phyloP scores from a whole-genome alignment of 768 basidiomycete genomes.

The Clavaria fumosa region DNA sequence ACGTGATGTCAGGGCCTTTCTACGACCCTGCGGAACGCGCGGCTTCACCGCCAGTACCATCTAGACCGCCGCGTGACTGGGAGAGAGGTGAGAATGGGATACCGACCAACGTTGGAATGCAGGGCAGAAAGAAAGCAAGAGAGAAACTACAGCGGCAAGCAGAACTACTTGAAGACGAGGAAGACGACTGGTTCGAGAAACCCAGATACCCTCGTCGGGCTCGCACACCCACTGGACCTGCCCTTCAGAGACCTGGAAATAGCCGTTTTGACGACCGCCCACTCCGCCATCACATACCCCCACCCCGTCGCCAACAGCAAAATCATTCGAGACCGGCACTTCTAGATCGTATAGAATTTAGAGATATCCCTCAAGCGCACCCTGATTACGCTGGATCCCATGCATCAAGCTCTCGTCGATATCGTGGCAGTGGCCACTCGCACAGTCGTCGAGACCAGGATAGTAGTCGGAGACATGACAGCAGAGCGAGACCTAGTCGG shows the following conservation, averaged over 20 bases:
- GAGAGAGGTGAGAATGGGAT: constrained; percentile 25
- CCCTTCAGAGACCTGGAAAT: not conserved
- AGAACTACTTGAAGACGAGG: constrained; percentile 31
- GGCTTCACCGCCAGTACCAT: constrained; percentile 16
- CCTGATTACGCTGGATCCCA: not conserved
- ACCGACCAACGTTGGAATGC: constrained; percentile 49
- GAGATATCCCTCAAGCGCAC: too few relatives aligned
- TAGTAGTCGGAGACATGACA: not conserved
- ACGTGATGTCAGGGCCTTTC: constrained; percentile 53
- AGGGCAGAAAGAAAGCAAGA: constrained; percentile 44
- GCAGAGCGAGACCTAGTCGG: not conserved
- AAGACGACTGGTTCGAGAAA: constrained; percentile 52
- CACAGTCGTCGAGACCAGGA: not conserved
- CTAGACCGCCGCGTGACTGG: constrained; percentile 27
- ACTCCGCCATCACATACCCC: too few relatives aligned
- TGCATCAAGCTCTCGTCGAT: not conserved
- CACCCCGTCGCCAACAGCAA: too few relatives aligned
- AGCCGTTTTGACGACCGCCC: not conserved
- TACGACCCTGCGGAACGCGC: constrained; percentile 24
- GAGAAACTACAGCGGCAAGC: constrained; percentile 39
- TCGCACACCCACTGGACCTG: not conserved
- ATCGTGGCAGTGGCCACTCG: not conserved
- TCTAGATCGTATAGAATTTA: too few relatives aligned
- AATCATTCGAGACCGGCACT: too few relatives aligned
- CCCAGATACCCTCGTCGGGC: constrained; percentile 12